Conservation (phyloP, 2,329 filamentous ascomycete species). For the Nannizziopsis barbatae region DNA sequence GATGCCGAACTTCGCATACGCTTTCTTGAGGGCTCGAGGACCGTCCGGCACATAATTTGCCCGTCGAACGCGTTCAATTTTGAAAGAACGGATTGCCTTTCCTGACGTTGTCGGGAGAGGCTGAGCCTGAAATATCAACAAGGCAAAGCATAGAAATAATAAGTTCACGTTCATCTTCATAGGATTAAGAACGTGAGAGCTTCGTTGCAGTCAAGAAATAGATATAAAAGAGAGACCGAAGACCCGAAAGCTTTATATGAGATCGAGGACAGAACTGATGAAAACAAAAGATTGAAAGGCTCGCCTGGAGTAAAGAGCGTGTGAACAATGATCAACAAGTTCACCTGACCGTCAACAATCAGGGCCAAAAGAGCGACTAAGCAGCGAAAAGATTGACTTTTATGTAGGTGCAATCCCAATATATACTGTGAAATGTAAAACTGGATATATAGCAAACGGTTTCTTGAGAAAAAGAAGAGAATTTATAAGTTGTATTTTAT, state of each 20-base stretch:
- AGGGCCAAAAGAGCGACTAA: slow-evolving; percentile 7
- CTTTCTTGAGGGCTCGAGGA: slow-evolving; percentile 51
- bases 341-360: slow-evolving; percentile 8
- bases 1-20: slow-evolving; percentile 58
- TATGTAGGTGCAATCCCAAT: neutral
- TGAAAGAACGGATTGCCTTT: slow-evolving; percentile 42
- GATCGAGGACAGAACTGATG: too few relatives aligned
- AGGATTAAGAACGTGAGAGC: too few relatives aligned
- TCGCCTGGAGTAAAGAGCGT: neutral
- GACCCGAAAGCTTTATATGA: neutral
- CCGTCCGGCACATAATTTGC: slow-evolving; percentile 49
- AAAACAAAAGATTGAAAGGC: neutral
- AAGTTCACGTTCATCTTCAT: slow-evolving; percentile 15
- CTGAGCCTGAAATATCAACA: slow-evolving; percentile 23
- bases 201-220: neutral
- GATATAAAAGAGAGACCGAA: neutral
- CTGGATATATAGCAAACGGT: too few relatives aligned
- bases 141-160: slow-evolving; percentile 18
- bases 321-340: neutral
- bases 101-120: slow-evolving; percentile 20
- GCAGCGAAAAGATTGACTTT: slow-evolving; percentile 1
- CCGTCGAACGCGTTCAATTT: slow-evolving; percentile 48
- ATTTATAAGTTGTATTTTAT: too few relatives aligned
- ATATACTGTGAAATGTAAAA: neutral
- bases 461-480: too few relatives aligned